Evolutionary conservation across 495 filamentous ascomycete genomes (phyloP).

Genomic region (Parachaetomium inaequale): DNA sequence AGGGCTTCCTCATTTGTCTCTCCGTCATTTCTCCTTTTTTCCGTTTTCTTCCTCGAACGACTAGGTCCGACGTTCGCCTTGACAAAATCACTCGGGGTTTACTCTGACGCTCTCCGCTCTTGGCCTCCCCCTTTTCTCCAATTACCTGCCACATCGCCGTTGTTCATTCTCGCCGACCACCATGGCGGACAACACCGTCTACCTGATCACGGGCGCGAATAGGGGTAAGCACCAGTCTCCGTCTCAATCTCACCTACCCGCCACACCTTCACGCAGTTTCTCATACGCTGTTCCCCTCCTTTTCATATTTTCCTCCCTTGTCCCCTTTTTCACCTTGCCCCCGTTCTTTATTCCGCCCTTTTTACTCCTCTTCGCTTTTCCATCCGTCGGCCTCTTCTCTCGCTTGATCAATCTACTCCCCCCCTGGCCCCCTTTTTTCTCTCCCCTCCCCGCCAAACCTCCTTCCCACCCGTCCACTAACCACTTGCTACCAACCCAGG

Average conservation of each 20-base stretch:
- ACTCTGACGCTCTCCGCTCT: background rate
- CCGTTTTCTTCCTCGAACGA: background rate
- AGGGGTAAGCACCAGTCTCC: slow-evolving; percentile 27
- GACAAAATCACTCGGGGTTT: background rate
- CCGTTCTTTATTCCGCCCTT: background rate
- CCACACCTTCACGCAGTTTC: background rate
- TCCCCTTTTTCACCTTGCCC: background rate
- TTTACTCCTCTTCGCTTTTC: background rate
- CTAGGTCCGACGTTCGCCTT: background rate
- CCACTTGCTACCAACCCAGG: slow-evolving; percentile 27
- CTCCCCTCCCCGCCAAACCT: background rate
- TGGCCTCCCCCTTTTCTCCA: background rate
- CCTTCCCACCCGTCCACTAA: slow-evolving; percentile 3
- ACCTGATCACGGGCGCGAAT: slow-evolving; percentile 43
- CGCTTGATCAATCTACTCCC: background rate
- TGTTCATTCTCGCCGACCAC: background rate
- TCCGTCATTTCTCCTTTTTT: background rate
- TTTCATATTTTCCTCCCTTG: background rate
- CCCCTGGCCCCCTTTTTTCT: background rate
- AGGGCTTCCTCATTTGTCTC: background rate
- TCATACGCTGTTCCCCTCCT: background rate
- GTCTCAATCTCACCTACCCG: background rate
- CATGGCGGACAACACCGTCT: slow-evolving; percentile 30
- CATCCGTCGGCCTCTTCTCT: background rate
- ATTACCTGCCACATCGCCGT: background rate